Percentiles rank a stretch among this genome's conserved stretches.
phyloP scores from a whole-genome alignment of 768 basidiomycete species.

The Podaxis rugospora region DNA sequence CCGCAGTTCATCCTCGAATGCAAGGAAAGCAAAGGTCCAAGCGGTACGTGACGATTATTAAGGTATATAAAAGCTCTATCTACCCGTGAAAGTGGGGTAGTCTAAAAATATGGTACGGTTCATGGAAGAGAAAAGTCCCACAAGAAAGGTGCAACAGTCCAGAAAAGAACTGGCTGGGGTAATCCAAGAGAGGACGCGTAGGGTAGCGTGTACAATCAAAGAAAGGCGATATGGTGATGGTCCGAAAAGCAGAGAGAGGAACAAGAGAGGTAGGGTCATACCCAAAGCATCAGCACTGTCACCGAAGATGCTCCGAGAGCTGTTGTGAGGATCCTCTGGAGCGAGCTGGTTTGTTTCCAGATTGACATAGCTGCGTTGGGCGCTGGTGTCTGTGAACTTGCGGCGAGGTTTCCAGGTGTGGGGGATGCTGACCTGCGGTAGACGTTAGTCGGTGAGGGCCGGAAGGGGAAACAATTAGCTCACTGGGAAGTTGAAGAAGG shows the following conservation, averaged over 20 bases:
- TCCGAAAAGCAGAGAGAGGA: background rate
- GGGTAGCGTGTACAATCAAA: conserved; percentile 3
- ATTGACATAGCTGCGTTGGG: background rate
- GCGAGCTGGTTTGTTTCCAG: background rate
- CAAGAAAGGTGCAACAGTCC: background rate
- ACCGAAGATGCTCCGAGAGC: conserved; percentile 1
- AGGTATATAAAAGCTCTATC: background rate
- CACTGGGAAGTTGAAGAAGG: conserved; percentile 1
- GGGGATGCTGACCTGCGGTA: background rate
- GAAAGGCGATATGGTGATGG: conserved; percentile 2
- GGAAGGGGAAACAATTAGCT: background rate
- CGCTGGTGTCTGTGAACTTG: conserved; percentile 1
- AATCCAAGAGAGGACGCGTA: background rate
- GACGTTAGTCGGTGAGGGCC: background rate
- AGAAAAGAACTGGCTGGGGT: background rate
- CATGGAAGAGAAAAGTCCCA: background rate
- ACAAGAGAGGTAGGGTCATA: background rate
- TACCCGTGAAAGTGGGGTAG: background rate
- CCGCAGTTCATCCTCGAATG: background rate
- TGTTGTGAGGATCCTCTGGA: conserved; percentile 1
- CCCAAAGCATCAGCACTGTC: conserved; percentile 6
- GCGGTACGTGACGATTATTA: background rate
- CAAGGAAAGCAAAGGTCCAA: background rate
- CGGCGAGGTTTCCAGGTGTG: conserved; percentile 8
- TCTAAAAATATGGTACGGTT: background rate